These are phyloP conservation scores for Nigrospora oryzae DNA, from an alignment of 2,329 filamentous ascomycete genomes.

Conservation along the genomic window DNA sequence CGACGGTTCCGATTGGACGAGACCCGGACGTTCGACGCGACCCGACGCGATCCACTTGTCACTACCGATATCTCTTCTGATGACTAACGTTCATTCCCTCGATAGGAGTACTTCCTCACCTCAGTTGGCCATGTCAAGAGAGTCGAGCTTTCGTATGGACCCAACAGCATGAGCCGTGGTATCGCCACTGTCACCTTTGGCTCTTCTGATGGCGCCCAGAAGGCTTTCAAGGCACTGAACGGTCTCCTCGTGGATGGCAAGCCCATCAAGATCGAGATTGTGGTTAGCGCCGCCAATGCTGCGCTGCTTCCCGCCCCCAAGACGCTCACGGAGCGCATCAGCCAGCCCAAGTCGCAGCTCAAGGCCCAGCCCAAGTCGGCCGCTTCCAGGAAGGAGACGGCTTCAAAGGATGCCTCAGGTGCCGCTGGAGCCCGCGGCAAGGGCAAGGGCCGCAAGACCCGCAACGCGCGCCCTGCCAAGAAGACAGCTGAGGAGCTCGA, in stretches of 20 bases:
- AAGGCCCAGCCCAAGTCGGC: constrained; percentile 78
- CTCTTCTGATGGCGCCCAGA: constrained; percentile 72
- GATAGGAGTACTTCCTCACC: constrained; percentile 92
- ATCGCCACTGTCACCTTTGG: constrained; percentile 84
- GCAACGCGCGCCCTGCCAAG: constrained; percentile 59
- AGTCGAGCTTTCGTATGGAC: constrained; percentile 86
- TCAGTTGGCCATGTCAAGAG: constrained; percentile 85
- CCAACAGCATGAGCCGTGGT: constrained; percentile 83
- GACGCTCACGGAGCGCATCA: constrained; percentile 76
- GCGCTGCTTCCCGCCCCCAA: constrained; percentile 59
- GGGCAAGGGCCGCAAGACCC: constrained; percentile 39
- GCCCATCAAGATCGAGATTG: constrained; percentile 92
- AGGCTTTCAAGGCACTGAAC: constrained; percentile 77
- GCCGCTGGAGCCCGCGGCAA: constrained; percentile 36
- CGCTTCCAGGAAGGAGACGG: constrained; percentile 57
- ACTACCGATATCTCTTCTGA: constrained; percentile 30
- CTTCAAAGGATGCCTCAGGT: constrained; percentile 34
- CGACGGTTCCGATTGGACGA: background rate
- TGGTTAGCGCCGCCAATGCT: constrained; percentile 69
- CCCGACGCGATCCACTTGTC: constrained; percentile 17
- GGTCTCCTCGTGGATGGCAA: constrained; percentile 83
- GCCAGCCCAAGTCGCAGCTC: constrained; percentile 60
- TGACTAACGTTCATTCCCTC: constrained; percentile 60
- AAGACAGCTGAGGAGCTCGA: constrained; percentile 96
- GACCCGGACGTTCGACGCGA: constrained; percentile 12